Base-by-base conservation (phyloP, 1,284 basidiomycete genomes). In the Trichosporon ovoides region DNA sequence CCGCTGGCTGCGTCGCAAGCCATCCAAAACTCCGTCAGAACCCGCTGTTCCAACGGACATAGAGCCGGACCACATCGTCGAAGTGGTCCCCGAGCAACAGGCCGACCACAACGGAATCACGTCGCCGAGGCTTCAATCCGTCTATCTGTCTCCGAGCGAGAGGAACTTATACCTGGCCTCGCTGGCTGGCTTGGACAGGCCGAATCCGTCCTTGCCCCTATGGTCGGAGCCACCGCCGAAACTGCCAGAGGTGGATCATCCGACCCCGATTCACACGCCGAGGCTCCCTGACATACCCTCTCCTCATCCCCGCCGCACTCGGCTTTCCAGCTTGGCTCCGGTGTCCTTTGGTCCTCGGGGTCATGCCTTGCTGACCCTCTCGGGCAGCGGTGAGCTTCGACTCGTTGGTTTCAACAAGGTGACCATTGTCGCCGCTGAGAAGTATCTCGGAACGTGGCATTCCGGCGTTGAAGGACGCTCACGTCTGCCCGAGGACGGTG, bases 81-180 rank as follows among this genome's bases (percentile, higher is more conserved):
- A 57, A n/a, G 51, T 43, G n/a, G 38, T 48, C 33, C 22, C 50
- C 0, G 56, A 57, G 4, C 50, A 52, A n/a, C n/a, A n/a, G n/a
- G n/a, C 20, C 38, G 11, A 22, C n/a, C 13, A 18, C 24, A 24
- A 53, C 18, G 36, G 35, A 6, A 40, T 34, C 18, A 34, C 52
- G 19, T 33, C 37, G n/a, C n/a, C 52, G 5, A 28, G 19, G 7
- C 37, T 40, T 4, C 24, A 53, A n/a, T 38, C 48, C 10, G 35
- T 38, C 22, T 40, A 51, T 31, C 34, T 58, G 7, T 64, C 69
- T 1, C 69, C 68, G 12, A 68, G 67, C 3, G 74, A 74, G 33
- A 63, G 66, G 10, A 63, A 73, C 36, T 65, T 76, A 19, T 76
- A 74, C 59, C 65, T 76, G 10, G 68, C 70, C 3, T 71, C 72